phyloP scores from a whole-genome alignment of 179 eudicot genomes.

The Silene noctiflora region DNA sequence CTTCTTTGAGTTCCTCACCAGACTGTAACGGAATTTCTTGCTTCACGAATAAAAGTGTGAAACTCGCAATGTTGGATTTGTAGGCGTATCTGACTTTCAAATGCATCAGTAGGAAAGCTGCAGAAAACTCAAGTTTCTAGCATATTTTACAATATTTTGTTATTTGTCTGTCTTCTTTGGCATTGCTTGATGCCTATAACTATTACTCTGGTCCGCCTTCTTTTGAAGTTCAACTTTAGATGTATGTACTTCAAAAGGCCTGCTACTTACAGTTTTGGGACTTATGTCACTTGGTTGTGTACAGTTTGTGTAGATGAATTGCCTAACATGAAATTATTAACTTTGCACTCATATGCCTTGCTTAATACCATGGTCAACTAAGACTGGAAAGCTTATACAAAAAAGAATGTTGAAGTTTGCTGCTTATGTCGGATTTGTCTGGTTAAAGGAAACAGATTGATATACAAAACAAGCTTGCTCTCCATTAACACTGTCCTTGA shows the following conservation, averaged over 20 bases:
- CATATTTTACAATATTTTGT: not conserved
- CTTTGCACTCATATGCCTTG: conserved; percentile 4
- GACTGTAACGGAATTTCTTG: no score
- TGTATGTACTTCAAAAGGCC: not conserved
- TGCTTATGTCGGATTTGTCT: conserved; percentile 8
- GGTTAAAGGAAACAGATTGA: not conserved
- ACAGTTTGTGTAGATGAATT: conserved; percentile 1
- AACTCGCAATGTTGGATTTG: not conserved
- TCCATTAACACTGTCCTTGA: not conserved
- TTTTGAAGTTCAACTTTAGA: not conserved
- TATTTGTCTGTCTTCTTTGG: not conserved
- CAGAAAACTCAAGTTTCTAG: not conserved
- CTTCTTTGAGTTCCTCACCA: no score
- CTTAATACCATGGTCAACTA: not conserved
- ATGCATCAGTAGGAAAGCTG: not conserved
- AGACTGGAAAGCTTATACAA: not conserved
- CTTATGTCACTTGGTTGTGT: not conserved
- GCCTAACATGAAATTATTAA: not conserved
- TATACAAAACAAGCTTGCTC: not conserved
- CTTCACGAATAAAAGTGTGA: no score
- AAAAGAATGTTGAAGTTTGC: not conserved
- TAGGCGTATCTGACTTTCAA: not conserved
- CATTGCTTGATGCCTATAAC: conserved; percentile 8
- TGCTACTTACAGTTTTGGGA: conserved; percentile 10
- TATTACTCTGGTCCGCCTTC: not conserved